phyloP scores from a whole-genome alignment of 2,329 filamentous ascomycete species.

The Pyrenophora tritici-repentis region DNA sequence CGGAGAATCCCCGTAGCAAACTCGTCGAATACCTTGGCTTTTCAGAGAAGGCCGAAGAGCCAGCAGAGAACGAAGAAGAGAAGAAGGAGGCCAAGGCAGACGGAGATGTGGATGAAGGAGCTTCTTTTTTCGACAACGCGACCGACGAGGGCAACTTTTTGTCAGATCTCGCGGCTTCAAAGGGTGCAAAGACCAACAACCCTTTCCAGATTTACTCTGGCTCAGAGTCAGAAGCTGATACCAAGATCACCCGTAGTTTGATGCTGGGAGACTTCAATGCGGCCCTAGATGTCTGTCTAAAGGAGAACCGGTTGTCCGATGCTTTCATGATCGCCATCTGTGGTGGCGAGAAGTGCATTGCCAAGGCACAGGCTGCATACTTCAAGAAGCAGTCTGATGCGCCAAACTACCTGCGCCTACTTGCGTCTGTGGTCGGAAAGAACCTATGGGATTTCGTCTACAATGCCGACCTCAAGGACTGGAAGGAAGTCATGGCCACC shows the following conservation, averaged over 20 bases:
- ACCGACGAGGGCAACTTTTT: slow-evolving; percentile 80
- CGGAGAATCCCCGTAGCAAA: slow-evolving; percentile 81
- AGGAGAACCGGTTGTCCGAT: slow-evolving; percentile 89
- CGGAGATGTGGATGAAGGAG: slow-evolving; percentile 55
- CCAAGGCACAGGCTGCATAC: slow-evolving; percentile 92
- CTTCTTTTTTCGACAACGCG: slow-evolving; percentile 79
- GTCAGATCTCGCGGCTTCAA: slow-evolving; percentile 80
- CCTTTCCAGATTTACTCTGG: slow-evolving; percentile 90
- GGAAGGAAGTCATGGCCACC: slow-evolving; percentile 97
- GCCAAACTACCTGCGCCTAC: slow-evolving; percentile 88
- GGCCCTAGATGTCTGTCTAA: slow-evolving; percentile 85
- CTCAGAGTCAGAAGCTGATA: slow-evolving; percentile 81
- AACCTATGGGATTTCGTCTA: slow-evolving; percentile 98
- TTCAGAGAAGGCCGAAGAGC: slow-evolving; percentile 57
- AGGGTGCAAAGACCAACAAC: slow-evolving; percentile 89
- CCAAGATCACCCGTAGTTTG: slow-evolving; percentile 82
- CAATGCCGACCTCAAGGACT: slow-evolving; percentile 88
- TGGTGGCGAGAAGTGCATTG: slow-evolving; percentile 87
- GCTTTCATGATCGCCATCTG: slow-evolving; percentile 98
- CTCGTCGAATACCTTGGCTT: slow-evolving; percentile 93
- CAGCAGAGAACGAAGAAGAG: slow-evolving; percentile 31
- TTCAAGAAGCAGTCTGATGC: slow-evolving; percentile 79
- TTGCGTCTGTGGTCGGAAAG: slow-evolving; percentile 91
- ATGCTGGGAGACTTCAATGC: slow-evolving; percentile 90
- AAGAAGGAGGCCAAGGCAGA: slow-evolving; percentile 50